A percentile compares a stretch with the other conserved stretches of the same genome.
phyloP scores from a whole-genome alignment of 106 monocot genomes.

The Dactylorhiza incarnata region DNA sequence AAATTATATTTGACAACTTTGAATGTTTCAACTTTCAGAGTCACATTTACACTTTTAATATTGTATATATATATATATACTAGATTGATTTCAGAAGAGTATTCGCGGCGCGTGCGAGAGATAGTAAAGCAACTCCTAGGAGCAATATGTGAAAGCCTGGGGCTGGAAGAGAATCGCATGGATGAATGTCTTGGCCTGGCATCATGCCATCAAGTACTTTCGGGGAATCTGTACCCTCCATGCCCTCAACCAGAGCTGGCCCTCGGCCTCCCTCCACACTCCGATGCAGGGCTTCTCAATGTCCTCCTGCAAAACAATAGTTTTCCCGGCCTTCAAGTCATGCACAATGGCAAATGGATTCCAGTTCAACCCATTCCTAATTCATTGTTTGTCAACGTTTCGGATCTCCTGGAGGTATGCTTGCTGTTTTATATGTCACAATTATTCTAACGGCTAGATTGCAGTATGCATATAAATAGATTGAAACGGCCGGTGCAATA shows the following conservation, averaged over 20 bases:
- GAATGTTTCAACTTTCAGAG: too few species aligned
- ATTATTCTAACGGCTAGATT: neutral
- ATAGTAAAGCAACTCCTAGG: conserved; percentile 22
- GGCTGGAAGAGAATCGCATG: conserved; percentile 25
- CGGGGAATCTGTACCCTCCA: conserved; percentile 42
- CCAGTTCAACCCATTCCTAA: conserved; percentile 26
- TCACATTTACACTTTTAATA: too few species aligned
- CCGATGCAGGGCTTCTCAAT: conserved; percentile 56
- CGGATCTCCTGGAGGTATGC: conserved; percentile 60
- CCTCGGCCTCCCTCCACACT: conserved; percentile 46
- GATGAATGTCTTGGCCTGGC: conserved; percentile 24
- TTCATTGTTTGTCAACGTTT: conserved; percentile 43
- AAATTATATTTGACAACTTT: too few species aligned
- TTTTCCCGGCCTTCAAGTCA: conserved; percentile 50
- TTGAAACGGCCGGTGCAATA: neutral
- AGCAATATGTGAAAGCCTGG: conserved; percentile 39
- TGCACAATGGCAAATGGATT: conserved; percentile 47
- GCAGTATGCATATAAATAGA: too few species aligned
- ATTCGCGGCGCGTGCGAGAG: conserved; percentile 20
- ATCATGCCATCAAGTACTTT: conserved; percentile 24
- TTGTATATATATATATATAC: too few species aligned
- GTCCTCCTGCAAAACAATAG: conserved; percentile 43
- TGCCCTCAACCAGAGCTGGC: conserved; percentile 37
- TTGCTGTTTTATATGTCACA: neutral
- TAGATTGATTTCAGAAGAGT: conserved; percentile 17